These are phyloP conservation scores for Acacia pycnantha DNA, from an alignment of 331 rosid genomes.

Conservation along the genomic window DNA sequence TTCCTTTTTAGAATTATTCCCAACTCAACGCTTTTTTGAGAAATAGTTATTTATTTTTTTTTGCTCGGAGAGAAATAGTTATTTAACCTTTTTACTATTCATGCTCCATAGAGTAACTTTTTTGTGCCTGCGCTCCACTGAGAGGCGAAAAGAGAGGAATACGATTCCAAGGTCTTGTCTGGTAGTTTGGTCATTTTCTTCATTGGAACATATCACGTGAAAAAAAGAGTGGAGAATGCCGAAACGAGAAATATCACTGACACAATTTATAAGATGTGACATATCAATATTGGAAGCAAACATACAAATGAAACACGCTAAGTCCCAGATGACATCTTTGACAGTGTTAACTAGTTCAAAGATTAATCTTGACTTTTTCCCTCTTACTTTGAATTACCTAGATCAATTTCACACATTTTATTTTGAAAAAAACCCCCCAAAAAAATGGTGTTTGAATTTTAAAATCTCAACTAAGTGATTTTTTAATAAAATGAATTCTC, in stretches of 20 bases:
- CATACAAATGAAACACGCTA: background rate
- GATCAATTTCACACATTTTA: too few relatives aligned
- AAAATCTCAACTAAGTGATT: too few relatives aligned
- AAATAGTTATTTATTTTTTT: too few relatives aligned
- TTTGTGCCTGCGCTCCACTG: background rate
- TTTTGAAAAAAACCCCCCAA: too few relatives aligned
- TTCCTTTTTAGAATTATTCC: too few relatives aligned
- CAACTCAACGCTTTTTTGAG: too few relatives aligned
- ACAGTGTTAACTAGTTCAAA: background rate
- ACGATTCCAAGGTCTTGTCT: background rate
- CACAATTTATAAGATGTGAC: background rate
- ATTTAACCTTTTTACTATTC: too few relatives aligned
- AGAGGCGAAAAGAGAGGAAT: background rate
- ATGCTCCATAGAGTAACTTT: too few relatives aligned
- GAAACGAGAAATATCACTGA: background rate
- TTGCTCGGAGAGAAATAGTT: too few relatives aligned
- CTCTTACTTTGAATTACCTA: background rate
- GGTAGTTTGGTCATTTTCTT: background rate
- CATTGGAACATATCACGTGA: background rate
- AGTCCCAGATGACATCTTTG: background rate
- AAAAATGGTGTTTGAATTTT: too few relatives aligned
- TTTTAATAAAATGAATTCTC: too few relatives aligned
- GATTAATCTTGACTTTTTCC: background rate
- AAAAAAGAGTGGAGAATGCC: background rate
- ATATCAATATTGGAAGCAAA: background rate